Base-by-base conservation (phyloP, 148 eudicot genomes). In the Amaranthus cruentus region DNA sequence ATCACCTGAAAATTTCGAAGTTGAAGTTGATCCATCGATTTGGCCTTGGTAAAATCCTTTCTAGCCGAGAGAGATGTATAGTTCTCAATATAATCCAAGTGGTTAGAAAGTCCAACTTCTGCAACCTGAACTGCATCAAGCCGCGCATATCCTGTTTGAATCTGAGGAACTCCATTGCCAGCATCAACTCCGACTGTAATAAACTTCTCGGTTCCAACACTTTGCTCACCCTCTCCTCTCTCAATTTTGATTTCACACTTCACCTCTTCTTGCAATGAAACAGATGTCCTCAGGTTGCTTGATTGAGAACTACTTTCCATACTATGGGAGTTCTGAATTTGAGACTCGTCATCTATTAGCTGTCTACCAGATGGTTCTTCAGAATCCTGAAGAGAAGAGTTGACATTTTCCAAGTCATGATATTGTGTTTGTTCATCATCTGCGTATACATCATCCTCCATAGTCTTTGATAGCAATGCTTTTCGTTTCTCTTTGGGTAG, bases 291-390 rank as follows among this genome's bases (percentile, higher is more conserved):
- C 12, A 51, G 11, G 58, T 81, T 62, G 46, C 81, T 77, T 66
- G 77, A 84, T 67, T 82, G 81, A 75, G 83, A 84, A 77, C 87
- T 84, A 66, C 84, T 88, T 66, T 77, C 84, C 3, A 73, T 74
- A 72, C 81, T 66, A 69, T 69, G 87, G 62, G 77, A 74, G 54
- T 75, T 83, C 73, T 79, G 68, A 62, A 80, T 75, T 55, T 78
- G 82, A 69, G 73, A 65, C 5, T 49, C 49, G 54, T 71, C 79
- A 67, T 74, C 61, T 38, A 18, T 38, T 74, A 72, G 75, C 52
- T 78, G 79, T 76, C 72, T 72, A 56, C 80, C 78, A 74, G 80
- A 79, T 58, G 72, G 56, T 73, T 76, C 82, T 62, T 74, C 78
- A 28, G 70, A 72, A 76, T 76, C 79, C 52, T 72, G 78, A 74